phyloP scores from a whole-genome alignment of 495 filamentous ascomycete genomes.

The Lasiosphaeria hispida region DNA sequence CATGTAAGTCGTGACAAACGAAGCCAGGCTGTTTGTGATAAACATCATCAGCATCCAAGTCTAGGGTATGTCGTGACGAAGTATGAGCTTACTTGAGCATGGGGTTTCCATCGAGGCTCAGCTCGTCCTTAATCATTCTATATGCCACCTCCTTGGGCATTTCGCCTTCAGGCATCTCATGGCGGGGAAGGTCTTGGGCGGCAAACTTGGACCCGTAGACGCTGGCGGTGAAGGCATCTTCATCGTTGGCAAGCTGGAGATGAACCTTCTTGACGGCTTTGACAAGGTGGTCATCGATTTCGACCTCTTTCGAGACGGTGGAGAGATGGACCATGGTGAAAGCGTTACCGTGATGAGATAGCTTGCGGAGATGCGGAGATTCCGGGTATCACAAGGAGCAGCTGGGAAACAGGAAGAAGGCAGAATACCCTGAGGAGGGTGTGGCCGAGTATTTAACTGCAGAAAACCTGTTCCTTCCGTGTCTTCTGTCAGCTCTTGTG shows the following conservation, averaged over 20 bases:
- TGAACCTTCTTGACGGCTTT: constrained; percentile 47
- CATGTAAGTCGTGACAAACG: constrained; percentile 88
- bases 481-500: too few species aligned
- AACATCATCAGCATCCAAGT: constrained; percentile 1
- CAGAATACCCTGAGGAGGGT: neutral
- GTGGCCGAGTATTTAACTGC: neutral
- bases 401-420: neutral
- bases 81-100: constrained; percentile 67
- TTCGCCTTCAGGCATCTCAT: constrained; percentile 85
- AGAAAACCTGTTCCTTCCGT: too few species aligned
- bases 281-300: constrained; percentile 37
- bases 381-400: neutral
- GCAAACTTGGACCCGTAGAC: constrained; percentile 87
- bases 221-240: constrained; percentile 64
- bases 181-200: constrained; percentile 68
- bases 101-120: constrained; percentile 85
- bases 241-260: constrained; percentile 48
- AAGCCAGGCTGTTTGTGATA: constrained; percentile 55
- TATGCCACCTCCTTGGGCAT: constrained; percentile 91
- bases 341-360: neutral
- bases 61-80: neutral
- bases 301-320: constrained; percentile 51
- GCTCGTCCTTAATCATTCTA: constrained; percentile 91
- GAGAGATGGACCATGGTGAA: constrained; percentile 69
- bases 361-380: neutral